Conservation (phyloP, 441 rosid species). For the Flueggea neowawraea region DNA sequence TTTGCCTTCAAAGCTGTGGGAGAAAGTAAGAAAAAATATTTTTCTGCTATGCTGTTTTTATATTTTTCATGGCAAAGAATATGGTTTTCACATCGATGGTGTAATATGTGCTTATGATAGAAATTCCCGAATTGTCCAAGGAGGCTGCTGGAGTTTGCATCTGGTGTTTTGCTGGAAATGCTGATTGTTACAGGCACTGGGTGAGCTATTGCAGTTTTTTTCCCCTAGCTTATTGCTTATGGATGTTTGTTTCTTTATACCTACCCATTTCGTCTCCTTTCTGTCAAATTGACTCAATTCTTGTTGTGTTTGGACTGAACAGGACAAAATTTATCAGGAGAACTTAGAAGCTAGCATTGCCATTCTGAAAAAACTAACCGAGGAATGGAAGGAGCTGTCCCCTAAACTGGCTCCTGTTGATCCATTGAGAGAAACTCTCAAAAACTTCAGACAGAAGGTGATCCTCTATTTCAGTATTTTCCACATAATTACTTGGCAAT, state of each 20-base stretch:
- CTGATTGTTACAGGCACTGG: conserved; percentile 89
- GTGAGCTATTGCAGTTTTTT: conserved; percentile 34
- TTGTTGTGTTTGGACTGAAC: conserved; percentile 44
- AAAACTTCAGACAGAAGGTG: conserved; percentile 75
- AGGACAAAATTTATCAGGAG: conserved; percentile 76
- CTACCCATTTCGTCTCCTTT: neutral
- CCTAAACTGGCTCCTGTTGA: conserved; percentile 47
- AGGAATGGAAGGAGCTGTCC: conserved; percentile 62
- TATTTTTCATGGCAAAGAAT: neutral
- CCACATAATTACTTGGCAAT: too few relatives aligned
- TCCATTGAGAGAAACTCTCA: conserved; percentile 46
- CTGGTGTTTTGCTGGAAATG: conserved; percentile 72
- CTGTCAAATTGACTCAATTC: neutral
- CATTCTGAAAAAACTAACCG: conserved; percentile 56
- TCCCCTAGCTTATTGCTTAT: neutral
- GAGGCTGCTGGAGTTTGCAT: conserved; percentile 66
- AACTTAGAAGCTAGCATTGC: conserved; percentile 60
- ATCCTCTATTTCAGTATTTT: neutral
- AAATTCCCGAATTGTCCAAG: conserved; percentile 51
- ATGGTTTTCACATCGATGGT: neutral
- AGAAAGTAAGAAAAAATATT: conserved; percentile 45
- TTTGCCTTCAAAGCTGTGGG: conserved; percentile 65
- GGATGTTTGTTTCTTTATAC: neutral
- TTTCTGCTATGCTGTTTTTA: neutral
- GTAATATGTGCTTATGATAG: conserved; percentile 29